phyloP scores from a whole-genome alignment of 768 basidiomycete species.

The Xerocomellus amylosporus region DNA sequence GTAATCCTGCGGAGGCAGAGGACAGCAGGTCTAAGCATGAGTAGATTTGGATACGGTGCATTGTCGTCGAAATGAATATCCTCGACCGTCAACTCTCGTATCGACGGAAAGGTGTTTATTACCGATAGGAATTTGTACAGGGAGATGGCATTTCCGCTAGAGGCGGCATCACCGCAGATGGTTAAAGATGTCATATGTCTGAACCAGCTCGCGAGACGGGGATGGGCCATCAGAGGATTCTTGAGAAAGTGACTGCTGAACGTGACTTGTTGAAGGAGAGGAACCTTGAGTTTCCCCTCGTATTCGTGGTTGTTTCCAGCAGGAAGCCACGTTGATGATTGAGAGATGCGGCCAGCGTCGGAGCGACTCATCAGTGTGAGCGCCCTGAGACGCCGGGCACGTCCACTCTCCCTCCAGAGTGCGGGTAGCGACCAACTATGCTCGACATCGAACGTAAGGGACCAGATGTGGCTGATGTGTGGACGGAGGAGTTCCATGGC shows the following conservation, averaged over 20 bases:
- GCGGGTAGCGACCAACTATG: conserved; percentile 1
- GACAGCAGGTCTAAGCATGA: background rate
- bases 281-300: conserved; percentile 4
- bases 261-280: background rate
- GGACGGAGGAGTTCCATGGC: conserved; percentile 6
- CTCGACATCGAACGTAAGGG: conserved; percentile 6
- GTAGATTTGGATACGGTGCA: background rate
- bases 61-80: conserved; percentile 5
- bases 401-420: conserved; percentile 8
- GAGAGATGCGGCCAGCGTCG: background rate
- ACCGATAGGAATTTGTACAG: conserved; percentile 5
- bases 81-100: conserved; percentile 4
- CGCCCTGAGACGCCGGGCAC: background rate
- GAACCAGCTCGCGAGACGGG: conserved; percentile 7
- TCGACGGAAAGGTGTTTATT: background rate
- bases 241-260: conserved; percentile 6
- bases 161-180: background rate
- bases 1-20: conserved; percentile 2
- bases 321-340: background rate
- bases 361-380: conserved; percentile 3
- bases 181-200: conserved; percentile 1
- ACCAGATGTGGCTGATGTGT: conserved; percentile 1
- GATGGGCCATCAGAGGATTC: conserved; percentile 1
- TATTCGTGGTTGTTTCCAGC: background rate
- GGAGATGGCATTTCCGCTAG: background rate